A percentile compares a stretch with the other conserved stretches of the same genome.
Evolutionary conservation across 2,329 filamentous ascomycete species (phyloP).

Genomic region (Chrysoporthe austroafricana): DNA sequence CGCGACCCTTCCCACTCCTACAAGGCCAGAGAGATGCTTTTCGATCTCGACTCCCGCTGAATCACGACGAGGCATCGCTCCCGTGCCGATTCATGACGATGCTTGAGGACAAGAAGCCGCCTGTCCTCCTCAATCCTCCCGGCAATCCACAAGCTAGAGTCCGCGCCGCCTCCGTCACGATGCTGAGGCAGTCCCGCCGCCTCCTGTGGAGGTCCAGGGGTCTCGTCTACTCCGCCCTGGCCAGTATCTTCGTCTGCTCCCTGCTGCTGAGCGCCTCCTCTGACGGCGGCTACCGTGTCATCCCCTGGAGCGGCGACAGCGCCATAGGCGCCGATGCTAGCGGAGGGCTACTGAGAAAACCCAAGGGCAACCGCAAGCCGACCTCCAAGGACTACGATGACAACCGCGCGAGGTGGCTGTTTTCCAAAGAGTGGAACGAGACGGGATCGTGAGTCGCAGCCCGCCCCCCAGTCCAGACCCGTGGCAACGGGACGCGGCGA

Average conservation of each 20-base stretch:
- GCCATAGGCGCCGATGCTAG: slow-evolving; percentile 22
- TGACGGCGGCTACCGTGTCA: slow-evolving; percentile 40
- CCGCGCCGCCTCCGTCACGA: slow-evolving; percentile 32
- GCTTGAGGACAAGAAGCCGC: slow-evolving; percentile 23
- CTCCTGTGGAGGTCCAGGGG: slow-evolving; percentile 42
- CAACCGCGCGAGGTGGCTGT: slow-evolving; percentile 32
- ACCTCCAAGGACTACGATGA: slow-evolving; percentile 28
- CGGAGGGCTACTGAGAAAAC: slow-evolving; percentile 16
- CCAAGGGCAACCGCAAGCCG: slow-evolving; percentile 19
- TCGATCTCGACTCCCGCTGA: slow-evolving; percentile 19
- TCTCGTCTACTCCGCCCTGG: slow-evolving; percentile 46
- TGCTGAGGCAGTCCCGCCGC: slow-evolving; percentile 34
- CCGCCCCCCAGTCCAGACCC: background rate
- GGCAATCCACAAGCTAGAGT: slow-evolving; percentile 21
- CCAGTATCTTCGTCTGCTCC: slow-evolving; percentile 48
- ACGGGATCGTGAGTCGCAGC: slow-evolving; percentile 40
- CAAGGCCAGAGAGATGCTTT: slow-evolving; percentile 20
- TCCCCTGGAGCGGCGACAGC: slow-evolving; percentile 36
- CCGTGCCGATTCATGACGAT: slow-evolving; percentile 20
- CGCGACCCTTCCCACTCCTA: background rate
- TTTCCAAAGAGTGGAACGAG: slow-evolving; percentile 47
- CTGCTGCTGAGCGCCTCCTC: slow-evolving; percentile 44
- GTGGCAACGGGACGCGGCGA: slow-evolving; percentile 24
- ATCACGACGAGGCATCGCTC: slow-evolving; percentile 16
- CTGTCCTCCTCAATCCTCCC: slow-evolving; percentile 23